Conservation (phyloP, 1,139 yeast genomes). For the Nakaseomyces bracarensis region DNA sequence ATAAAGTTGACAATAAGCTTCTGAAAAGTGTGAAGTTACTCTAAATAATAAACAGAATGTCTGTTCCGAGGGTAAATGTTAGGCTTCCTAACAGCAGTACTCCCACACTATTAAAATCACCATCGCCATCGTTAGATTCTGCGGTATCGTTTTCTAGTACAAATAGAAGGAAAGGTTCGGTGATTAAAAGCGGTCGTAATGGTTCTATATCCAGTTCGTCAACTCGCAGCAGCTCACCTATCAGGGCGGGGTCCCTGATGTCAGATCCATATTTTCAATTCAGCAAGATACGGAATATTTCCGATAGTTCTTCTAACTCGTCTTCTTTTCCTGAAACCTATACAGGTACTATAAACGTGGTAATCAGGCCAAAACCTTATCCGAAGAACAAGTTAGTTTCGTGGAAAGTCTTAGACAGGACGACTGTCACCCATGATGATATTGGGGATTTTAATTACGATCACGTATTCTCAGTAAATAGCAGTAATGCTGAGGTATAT, state of each 20-base stretch:
- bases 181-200: slow-evolving; percentile 14
- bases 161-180: slow-evolving; percentile 10
- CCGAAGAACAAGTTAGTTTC: slow-evolving; percentile 30
- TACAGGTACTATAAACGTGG: slow-evolving; percentile 34
- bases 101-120: slow-evolving; percentile 8
- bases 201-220: slow-evolving; percentile 17
- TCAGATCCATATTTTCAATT: slow-evolving; percentile 14
- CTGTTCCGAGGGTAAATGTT: not conserved
- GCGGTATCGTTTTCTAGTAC: slow-evolving; percentile 15
- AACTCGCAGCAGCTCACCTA: slow-evolving; percentile 18
- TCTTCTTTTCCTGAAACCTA: slow-evolving; percentile 18
- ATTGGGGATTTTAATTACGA: slow-evolving; percentile 64
- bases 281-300: slow-evolving; percentile 10
- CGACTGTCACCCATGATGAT: slow-evolving; percentile 42
- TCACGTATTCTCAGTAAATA: slow-evolving; percentile 55
- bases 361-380: slow-evolving; percentile 33
- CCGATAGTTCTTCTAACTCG: slow-evolving; percentile 2
- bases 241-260: slow-evolving; percentile 12
- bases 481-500: slow-evolving; percentile 55
- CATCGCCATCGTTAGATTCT: slow-evolving; percentile 18
- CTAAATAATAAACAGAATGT: too few species aligned
- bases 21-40: too few species aligned
- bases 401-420: slow-evolving; percentile 37
- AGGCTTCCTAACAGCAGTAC: slow-evolving; percentile 1
- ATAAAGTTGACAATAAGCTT: too few species aligned